Base-by-base conservation (phyloP, 768 basidiomycete genomes). In the Amanita rubescens region DNA sequence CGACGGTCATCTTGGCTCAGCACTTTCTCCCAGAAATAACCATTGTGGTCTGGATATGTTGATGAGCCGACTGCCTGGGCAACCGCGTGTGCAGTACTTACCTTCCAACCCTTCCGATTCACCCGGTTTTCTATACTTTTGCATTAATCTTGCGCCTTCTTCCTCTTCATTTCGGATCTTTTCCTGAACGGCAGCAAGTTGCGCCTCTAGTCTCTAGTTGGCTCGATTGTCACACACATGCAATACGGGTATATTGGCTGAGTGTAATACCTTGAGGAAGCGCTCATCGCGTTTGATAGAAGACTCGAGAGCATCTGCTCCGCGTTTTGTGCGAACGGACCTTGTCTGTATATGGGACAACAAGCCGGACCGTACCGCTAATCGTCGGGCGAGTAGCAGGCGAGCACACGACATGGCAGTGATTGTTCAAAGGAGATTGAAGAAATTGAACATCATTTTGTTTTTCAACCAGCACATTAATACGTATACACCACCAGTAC, bases 21-120 rank as follows among this genome's bases (percentile, higher is more conserved):
- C 3, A 68, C 58, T 24, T 62, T 59, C 22, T 63, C 61, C 63
- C 68, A 70, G 43, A 70, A 64, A 30, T 61, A 62, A 8, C 33
- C 47, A 33, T 59, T 54, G 46, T 58, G 59, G 10, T 49, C 62
- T 62, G 49, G 24, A 39, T 24, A 24, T 55, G n/a, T 3, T 10
- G 1, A 22, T 46, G 25, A 6, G 24, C 14, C 12, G 12, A 17
- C 22, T 8, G 11, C 19, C 39, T 39, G 22, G 33, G 30, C 17
- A 10, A 19, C n/a, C 24, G 49, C n/a, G 30, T 11, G 51, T 22
- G 12, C 20, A 49, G 30, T 8, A 33, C 49, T 5, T 10, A 46
- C 30, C 38, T 17, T 19, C 35, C 49, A 46, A 20, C 57, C 61
- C 51, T 22, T 62, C 51, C 15, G 58, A 42, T 48, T 32, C 52